Evolutionary conservation across 179 eudicot species (phyloP).

Genomic region (Silene vulgaris): DNA sequence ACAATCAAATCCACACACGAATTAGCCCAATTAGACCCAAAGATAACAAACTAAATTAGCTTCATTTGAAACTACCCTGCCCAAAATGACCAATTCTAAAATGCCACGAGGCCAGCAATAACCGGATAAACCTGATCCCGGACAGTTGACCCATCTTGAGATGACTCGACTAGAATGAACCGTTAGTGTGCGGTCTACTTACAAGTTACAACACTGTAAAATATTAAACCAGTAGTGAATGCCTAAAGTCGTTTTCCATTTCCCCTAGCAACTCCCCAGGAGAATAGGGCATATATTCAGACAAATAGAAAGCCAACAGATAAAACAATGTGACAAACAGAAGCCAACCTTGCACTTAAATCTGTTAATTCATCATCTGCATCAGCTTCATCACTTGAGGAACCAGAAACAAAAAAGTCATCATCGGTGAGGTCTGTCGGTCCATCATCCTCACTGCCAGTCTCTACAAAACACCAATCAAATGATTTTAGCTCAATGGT

Average conservation of each 20-base stretch:
- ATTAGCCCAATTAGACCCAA: background rate
- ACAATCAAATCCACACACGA: background rate
- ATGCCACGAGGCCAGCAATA: background rate
- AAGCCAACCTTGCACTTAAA: slow-evolving; percentile 61
- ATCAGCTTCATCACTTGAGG: slow-evolving; percentile 90
- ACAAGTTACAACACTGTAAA: background rate
- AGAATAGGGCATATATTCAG: background rate
- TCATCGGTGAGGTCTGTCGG: slow-evolving; percentile 77
- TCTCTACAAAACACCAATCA: slow-evolving; percentile 51
- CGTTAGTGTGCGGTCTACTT: background rate
- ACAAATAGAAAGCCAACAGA: background rate
- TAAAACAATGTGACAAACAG: background rate
- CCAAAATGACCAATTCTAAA: background rate
- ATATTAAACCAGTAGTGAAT: background rate
- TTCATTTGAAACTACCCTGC: background rate
- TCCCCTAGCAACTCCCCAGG: background rate
- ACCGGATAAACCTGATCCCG: background rate
- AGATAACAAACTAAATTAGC: background rate
- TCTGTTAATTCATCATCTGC: slow-evolving; percentile 98
- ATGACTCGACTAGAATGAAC: background rate
- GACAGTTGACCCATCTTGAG: background rate
- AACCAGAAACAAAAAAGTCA: slow-evolving; percentile 72
- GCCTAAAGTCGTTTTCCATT: background rate
- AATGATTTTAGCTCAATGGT: background rate
- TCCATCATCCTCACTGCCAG: slow-evolving; percentile 98